Evolutionary conservation across 2,329 filamentous ascomycete species (phyloP).

Genomic region (Neonectria faginata): DNA sequence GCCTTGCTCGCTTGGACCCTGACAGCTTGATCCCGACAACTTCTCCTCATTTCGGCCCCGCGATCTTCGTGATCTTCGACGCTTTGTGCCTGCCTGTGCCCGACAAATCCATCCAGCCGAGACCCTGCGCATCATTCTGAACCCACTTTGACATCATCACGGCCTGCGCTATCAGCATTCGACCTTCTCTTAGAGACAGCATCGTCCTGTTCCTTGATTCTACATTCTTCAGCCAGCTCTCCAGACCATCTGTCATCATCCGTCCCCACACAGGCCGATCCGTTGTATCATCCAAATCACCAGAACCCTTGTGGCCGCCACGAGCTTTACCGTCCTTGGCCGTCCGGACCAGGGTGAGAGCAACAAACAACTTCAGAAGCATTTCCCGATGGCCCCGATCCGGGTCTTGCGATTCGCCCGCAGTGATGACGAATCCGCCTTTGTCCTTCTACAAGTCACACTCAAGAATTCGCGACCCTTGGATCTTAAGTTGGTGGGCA

Average conservation of each 20-base stretch:
- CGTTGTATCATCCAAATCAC: conserved; percentile 23
- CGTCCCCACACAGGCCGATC: conserved; percentile 28
- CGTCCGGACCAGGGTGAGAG: conserved; percentile 15
- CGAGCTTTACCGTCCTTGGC: conserved; percentile 6
- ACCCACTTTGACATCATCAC: conserved; percentile 10
- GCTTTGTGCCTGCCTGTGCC: background rate
- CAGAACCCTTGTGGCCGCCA: conserved; percentile 16
- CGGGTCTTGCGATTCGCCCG: conserved; percentile 69
- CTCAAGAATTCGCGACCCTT: conserved; percentile 64
- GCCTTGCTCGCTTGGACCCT: background rate
- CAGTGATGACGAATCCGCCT: conserved; percentile 62
- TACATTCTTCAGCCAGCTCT: conserved; percentile 25
- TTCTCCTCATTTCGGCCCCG: conserved; percentile 9
- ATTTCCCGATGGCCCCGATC: conserved; percentile 40
- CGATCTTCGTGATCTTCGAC: conserved; percentile 3
- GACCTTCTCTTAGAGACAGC: background rate
- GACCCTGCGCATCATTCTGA: conserved; percentile 16
- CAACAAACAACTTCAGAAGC: conserved; percentile 21
- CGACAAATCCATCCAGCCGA: conserved; percentile 6
- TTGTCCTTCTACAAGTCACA: conserved; percentile 71
- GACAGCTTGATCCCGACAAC: conserved; percentile 5
- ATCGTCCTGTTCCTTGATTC: conserved; percentile 1
- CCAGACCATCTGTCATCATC: conserved; percentile 34
- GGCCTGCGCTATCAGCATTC: conserved; percentile 30
- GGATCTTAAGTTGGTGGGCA: conserved; percentile 75